Base-by-base conservation (phyloP, 345 rosid genomes). In the Iberis pinnata region DNA sequence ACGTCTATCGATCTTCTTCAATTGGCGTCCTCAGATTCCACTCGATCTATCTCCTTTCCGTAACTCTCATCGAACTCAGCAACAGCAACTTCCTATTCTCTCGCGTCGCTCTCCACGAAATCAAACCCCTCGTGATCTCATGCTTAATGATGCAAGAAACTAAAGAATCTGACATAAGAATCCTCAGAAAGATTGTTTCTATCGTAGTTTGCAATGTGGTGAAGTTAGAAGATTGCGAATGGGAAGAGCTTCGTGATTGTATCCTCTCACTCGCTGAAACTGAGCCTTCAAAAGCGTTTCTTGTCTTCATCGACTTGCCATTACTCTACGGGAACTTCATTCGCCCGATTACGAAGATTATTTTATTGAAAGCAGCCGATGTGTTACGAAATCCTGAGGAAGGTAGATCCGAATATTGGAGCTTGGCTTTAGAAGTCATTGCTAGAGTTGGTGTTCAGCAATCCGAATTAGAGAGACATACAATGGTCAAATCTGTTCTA, bases 221-320 rank as follows among this genome's bases (percentile, higher is more conserved):
- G 20, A 7, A 0, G 2, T 25, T 11, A 1, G 43, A 42, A 24
- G 5, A 51, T 3, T 3, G 3, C 0, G 49, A 37, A 25, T 64
- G 63, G 63, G 56, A 47, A 22, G 69, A 64, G 63, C 36, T 64
- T 6, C 17, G 69, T 14, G 69, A 55, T 8, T 56, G 50, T 24
- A 56, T 64, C 25, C 8, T 19, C 62, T 14, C 16, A 11, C 25
- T 64, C 1, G 14, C 17, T 0, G 7, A 5, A 3, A 13, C 1
- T 25, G 18, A 40, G 1, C 58, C 58, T 3, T 5, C 4, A 0
- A 22, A 15, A 27, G 66, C 58, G 16, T 61, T 61, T 12, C 11
- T 56, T 2, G 0, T 56, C 51, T 56, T 64, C 10, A 7, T n/a
- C 4, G 20, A 56, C 5, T 40, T 64, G 37, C 69, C 63, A 3